Conservation (phyloP, 2,329 filamentous ascomycete species). For the Botrytis pseudocinerea region DNA sequence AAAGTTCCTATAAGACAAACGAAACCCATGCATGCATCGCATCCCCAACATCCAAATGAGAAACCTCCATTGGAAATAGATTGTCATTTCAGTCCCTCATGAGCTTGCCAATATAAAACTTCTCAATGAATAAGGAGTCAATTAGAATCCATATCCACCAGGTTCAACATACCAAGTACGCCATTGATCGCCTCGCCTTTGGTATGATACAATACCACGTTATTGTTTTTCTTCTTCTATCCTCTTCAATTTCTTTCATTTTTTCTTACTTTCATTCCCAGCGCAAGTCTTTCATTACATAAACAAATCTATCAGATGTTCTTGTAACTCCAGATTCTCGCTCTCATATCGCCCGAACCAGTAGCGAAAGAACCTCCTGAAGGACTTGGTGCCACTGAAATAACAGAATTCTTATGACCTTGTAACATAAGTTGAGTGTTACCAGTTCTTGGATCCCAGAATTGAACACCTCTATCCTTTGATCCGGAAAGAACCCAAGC, state of each 20-base stretch:
- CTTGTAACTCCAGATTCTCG: slow-evolving; percentile 91
- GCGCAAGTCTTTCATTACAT: background rate
- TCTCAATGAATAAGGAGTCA: background rate
- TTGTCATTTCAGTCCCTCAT: background rate
- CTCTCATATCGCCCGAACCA: slow-evolving; percentile 95
- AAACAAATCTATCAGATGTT: slow-evolving; percentile 23
- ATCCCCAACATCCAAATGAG: background rate
- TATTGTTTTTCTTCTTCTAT: background rate
- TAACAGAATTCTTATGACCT: slow-evolving; percentile 98
- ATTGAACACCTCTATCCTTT: slow-evolving; percentile 96
- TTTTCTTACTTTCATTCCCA: background rate
- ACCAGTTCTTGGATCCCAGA: slow-evolving; percentile 95
- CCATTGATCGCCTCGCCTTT: slow-evolving; percentile 3
- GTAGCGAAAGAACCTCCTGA: slow-evolving; percentile 84
- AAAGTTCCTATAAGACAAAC: background rate
- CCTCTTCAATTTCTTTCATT: background rate
- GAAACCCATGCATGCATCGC: background rate
- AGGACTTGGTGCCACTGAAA: slow-evolving; percentile 93
- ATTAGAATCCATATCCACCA: background rate
- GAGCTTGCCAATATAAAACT: background rate
- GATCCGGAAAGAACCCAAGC: slow-evolving; percentile 96
- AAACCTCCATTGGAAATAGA: background rate
- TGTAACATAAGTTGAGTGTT: slow-evolving; percentile 97
- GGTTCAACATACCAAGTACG: slow-evolving; percentile 5
- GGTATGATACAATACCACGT: background rate